Base-by-base conservation (phyloP, 2,329 filamentous ascomycete species). In the Pezicula radicicola region DNA sequence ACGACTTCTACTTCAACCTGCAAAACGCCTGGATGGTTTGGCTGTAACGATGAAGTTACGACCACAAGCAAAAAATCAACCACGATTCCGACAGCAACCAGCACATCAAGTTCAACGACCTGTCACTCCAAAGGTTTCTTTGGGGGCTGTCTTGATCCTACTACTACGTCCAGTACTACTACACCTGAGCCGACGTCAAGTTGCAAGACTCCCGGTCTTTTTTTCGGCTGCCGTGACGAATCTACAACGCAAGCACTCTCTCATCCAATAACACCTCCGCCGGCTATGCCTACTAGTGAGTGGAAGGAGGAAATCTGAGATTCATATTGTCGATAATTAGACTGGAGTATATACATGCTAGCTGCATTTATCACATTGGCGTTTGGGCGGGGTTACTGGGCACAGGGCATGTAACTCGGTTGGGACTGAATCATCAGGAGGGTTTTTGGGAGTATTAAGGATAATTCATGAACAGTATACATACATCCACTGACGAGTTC, bases 151-250 rank as follows among this genome's bases (percentile, higher is more conserved):
- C 70, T 79, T 9, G 78, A 82, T 55, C 71, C 74, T 15, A 74
- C 69, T 2, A 70, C 74, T 12, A 73, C 70, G 2, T 66, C 69
- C 12, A 62, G 61, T 2, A 62, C 65, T 25, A 63, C 62, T 2
- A 64, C 67, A 4, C 62, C 64, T 12, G 61, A 66, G 13, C 43
- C 55, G 13, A 55, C 57, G 18, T 55, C 59, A 42, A 69, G 72
- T 0, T 84, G 80, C 58, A 60, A 74, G 48, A 77, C 73, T 2
- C 81, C 80, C 1, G 80, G 81, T 43, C 77, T 81, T 43, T 80
- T 84, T 63, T 83, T 78, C 75, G 80, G 80, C 4, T 84, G 81
- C 59, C 66, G 71, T 57, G 71, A 78, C 62, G 50, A 68, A 16
- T 63, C 66, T 2, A 66, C 71, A 1, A 64, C 66, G 16, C 55